phyloP scores from a whole-genome alignment of 192 early-diverging fungal genomes.

The Kappamyces sp. region DNA sequence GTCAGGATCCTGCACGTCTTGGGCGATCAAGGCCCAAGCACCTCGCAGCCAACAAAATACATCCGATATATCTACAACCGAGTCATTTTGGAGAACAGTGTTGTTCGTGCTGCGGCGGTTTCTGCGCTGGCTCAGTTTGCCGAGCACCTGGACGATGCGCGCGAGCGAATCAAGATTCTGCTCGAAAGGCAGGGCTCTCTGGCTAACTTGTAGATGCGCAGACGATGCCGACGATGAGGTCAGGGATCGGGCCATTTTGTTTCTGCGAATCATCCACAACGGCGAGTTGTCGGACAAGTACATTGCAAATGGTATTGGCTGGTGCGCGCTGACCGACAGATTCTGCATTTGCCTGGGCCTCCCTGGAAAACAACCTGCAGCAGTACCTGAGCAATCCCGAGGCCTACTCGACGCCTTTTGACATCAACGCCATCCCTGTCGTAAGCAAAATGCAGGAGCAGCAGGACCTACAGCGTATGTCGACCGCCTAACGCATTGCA shows the following conservation, averaged over 20 bases:
- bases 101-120: constrained; percentile 94
- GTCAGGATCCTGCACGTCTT: constrained; percentile 93
- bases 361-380: constrained; percentile 80
- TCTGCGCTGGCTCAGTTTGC: constrained; percentile 92
- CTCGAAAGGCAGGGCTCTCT: constrained; percentile 50
- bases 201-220: constrained; percentile 61
- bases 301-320: constrained; percentile 65
- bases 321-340: constrained; percentile 40
- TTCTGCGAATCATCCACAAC: constrained; percentile 70
- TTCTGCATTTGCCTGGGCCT: constrained; percentile 76
- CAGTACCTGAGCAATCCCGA: constrained; percentile 72
- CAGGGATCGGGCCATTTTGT: constrained; percentile 89
- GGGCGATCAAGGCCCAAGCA: constrained; percentile 89
- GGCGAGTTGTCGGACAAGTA: constrained; percentile 60
- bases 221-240: constrained; percentile 99
- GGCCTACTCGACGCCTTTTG: constrained; percentile 61
- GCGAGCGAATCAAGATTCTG: constrained; percentile 61
- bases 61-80: constrained; percentile 99
- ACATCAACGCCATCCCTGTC: constrained; percentile 70
- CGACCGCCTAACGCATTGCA: constrained; percentile 1
- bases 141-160: constrained; percentile 70
- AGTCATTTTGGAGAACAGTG: constrained; percentile 94
- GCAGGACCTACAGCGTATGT: constrained; percentile 62
- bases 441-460: constrained; percentile 83
- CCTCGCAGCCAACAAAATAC: constrained; percentile 86